Evolutionary conservation across 345 rosid species (phyloP).

Genomic region (Populus tremula): DNA sequence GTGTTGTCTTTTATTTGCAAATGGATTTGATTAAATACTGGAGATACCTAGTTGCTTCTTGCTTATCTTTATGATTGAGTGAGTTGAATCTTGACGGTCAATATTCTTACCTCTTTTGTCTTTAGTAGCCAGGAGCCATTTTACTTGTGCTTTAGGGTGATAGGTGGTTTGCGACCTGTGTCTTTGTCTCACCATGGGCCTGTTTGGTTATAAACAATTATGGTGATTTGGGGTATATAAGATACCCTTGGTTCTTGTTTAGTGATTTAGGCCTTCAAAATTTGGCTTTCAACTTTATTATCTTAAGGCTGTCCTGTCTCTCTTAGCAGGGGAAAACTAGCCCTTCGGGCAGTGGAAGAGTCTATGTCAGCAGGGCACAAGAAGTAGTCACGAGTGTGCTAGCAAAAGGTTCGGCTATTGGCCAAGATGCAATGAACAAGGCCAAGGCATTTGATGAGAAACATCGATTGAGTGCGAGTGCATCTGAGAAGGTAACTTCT

Average conservation of each 20-base stretch:
- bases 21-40: not conserved
- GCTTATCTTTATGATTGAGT: not conserved
- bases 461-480: conserved; percentile 76
- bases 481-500: conserved; percentile 83
- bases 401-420: conserved; percentile 81
- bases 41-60: not conserved
- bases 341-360: conserved; percentile 50
- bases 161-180: not conserved
- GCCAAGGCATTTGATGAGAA: conserved; percentile 92
- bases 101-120: not conserved
- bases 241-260: not conserved
- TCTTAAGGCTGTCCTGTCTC: not conserved
- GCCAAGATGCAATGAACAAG: conserved; percentile 91
- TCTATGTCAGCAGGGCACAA: conserved; percentile 80
- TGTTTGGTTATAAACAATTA: not conserved
- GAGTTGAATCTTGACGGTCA: not conserved
- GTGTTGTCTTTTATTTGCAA: not conserved
- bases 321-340: conserved; percentile 49
- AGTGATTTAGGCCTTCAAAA: not conserved
- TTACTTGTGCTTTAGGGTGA: not conserved
- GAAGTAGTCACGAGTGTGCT: conserved; percentile 73
- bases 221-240: not conserved
- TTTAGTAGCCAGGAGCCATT: not conserved
- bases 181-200: not conserved
- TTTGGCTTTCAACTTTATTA: too few relatives aligned